Percentiles rank a stretch among this genome's conserved stretches.
Evolutionary conservation across 129 eudicot genomes (phyloP).

Genomic region (Erigeron canadensis): DNA sequence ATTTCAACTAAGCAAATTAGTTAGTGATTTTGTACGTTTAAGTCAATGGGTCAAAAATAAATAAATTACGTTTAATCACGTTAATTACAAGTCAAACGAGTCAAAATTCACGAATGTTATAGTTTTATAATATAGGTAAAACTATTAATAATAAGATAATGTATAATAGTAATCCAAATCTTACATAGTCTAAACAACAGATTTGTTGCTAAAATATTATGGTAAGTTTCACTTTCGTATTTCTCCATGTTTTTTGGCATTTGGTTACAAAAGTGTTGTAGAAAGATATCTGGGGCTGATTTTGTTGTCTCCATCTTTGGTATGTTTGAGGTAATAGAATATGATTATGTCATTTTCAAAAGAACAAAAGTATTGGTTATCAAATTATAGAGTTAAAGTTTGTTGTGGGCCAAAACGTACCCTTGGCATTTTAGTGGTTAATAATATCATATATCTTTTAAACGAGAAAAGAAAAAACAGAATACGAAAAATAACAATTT

Average conservation of each 20-base stretch:
- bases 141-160: too few species aligned
- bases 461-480: too few species aligned
- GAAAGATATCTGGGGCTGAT: conserved; percentile 35
- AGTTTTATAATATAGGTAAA: too few species aligned
- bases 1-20: too few species aligned
- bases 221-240: background rate
- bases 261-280: conserved; percentile 28
- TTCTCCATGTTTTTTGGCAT: conserved; percentile 20
- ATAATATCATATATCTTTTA: background rate
- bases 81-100: too few species aligned
- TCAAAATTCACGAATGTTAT: too few species aligned
- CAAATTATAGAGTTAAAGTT: conserved; percentile 24
- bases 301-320: conserved; percentile 35
- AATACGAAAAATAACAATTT: too few species aligned
- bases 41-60: too few species aligned
- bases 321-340: conserved; percentile 32
- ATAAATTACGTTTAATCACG: too few species aligned
- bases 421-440: conserved; percentile 32
- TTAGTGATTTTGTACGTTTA: too few species aligned
- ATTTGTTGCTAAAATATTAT: background rate
- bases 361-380: conserved; percentile 24
- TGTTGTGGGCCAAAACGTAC: conserved; percentile 25
- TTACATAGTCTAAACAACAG: background rate
- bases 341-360: conserved; percentile 33
- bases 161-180: background rate